phyloP scores from a whole-genome alignment of 2,329 filamentous ascomycete genomes.

The Diaporthe citri region DNA sequence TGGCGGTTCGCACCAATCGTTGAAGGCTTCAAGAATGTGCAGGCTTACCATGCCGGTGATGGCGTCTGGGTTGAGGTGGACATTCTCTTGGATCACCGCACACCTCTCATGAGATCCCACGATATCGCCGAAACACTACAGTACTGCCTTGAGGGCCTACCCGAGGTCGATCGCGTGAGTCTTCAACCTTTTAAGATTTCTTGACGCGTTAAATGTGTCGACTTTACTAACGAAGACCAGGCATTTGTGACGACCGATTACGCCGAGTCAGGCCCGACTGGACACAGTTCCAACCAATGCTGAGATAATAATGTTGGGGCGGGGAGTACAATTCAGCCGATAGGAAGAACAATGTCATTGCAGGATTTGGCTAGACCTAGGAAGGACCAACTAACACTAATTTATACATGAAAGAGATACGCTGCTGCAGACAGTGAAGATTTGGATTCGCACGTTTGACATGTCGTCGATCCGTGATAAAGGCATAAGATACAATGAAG shows the following conservation, averaged over 20 bases:
- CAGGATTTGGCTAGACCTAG: background rate
- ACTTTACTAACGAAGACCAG: background rate
- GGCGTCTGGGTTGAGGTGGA: constrained; percentile 74
- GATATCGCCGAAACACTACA: constrained; percentile 74
- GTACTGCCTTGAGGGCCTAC: constrained; percentile 68
- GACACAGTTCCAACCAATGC: constrained; percentile 51
- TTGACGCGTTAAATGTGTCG: background rate
- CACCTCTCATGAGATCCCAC: constrained; percentile 64
- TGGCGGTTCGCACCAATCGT: constrained; percentile 68
- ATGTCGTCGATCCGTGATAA: background rate
- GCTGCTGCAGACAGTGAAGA: background rate
- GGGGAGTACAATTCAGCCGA: background rate
- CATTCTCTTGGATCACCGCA: constrained; percentile 67
- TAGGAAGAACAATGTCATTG: background rate
- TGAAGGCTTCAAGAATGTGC: constrained; percentile 65
- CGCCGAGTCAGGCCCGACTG: constrained; percentile 67
- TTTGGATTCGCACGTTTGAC: background rate
- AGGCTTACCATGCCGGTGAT: constrained; percentile 72
- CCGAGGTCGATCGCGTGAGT: constrained; percentile 50
- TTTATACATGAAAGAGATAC: too few species aligned
- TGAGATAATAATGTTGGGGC: background rate
- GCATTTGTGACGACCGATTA: constrained; percentile 60
- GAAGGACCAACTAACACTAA: background rate
- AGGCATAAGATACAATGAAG: background rate
- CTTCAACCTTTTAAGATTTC: background rate